phyloP scores from a whole-genome alignment of 1,139 yeast species.

The Geotrichum carabidarum region DNA sequence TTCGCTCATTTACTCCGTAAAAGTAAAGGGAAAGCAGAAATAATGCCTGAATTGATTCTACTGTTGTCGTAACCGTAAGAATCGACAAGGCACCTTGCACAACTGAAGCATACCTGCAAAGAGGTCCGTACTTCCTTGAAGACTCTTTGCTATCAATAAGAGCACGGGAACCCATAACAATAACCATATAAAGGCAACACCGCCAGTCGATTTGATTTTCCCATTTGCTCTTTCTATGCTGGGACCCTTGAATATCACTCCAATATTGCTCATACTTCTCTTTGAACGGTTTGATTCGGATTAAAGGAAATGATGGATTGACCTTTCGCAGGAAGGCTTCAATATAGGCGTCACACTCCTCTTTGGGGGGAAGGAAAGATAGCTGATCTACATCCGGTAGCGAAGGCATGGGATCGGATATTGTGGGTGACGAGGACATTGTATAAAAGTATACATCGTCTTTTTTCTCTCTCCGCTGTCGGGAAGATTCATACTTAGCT shows the following conservation, averaged over 20 bases:
- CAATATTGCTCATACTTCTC: conserved; percentile 18
- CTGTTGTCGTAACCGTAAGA: conserved; percentile 16
- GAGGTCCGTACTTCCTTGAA: conserved; percentile 11
- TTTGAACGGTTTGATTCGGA: conserved; percentile 13
- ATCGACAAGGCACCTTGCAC: conserved; percentile 18
- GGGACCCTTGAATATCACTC: conserved; percentile 14
- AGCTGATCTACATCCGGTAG: conserved; percentile 16
- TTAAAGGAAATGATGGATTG: conserved; percentile 17
- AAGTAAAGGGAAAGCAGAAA: conserved; percentile 17
- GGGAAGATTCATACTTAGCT: not conserved
- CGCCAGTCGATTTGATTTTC: conserved; percentile 17
- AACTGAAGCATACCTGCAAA: conserved; percentile 17
- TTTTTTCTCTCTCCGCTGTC: conserved; percentile 1
- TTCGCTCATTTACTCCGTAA: conserved; percentile 19
- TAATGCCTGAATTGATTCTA: conserved; percentile 18
- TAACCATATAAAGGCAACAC: conserved; percentile 20
- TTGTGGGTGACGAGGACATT: conserved; percentile 15
- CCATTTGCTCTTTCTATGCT: conserved; percentile 11
- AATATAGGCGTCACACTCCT: conserved; percentile 16
- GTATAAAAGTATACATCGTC: conserved; percentile 19
- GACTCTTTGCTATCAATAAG: conserved; percentile 17
- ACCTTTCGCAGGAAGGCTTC: conserved; percentile 16
- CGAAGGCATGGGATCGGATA: conserved; percentile 12
- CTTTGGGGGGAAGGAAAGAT: conserved; percentile 15
- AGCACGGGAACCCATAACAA: conserved; percentile 19